Evolutionary conservation across 2,329 filamentous ascomycete genomes (phyloP).

Genomic region (Xenoacremonium recifei): DNA sequence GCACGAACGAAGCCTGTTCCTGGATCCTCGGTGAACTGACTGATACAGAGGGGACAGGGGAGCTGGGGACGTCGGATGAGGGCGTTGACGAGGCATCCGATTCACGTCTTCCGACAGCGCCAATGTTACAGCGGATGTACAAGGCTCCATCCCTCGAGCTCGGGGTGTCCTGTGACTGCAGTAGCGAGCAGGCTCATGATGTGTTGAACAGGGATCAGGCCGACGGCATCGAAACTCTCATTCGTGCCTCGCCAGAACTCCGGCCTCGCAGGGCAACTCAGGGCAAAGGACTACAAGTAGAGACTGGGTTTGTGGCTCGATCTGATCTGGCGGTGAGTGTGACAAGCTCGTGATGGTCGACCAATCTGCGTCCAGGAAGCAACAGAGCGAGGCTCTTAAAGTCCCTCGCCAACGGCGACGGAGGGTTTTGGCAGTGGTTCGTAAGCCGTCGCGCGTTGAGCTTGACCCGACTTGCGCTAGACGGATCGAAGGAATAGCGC

Average conservation of each 20-base stretch:
- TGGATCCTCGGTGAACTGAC: conserved; percentile 27
- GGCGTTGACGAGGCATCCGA: conserved; percentile 13
- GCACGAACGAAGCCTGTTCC: conserved; percentile 25
- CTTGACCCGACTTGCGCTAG: not conserved
- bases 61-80: conserved; percentile 2
- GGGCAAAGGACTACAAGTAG: conserved; percentile 18
- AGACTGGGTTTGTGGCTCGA: conserved; percentile 20
- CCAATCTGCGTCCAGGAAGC: conserved; percentile 18
- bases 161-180: conserved; percentile 30
- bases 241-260: conserved; percentile 23
- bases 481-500: not conserved
- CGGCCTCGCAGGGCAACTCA: conserved; percentile 16
- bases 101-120: conserved; percentile 6
- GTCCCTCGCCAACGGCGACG: conserved; percentile 16
- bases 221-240: conserved; percentile 26
- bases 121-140: conserved; percentile 5
- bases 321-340: conserved; percentile 27
- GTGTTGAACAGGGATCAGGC: conserved; percentile 26
- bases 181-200: conserved; percentile 24
- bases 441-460: conserved; percentile 6
- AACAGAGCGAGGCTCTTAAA: no score
- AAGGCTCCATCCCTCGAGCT: conserved; percentile 19
- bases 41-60: conserved; percentile 4
- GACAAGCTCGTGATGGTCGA: conserved; percentile 6
- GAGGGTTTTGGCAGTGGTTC: conserved; percentile 12